Evolutionary conservation across 2,329 filamentous ascomycete genomes (phyloP).

Genomic region (Calycina herbarum): DNA sequence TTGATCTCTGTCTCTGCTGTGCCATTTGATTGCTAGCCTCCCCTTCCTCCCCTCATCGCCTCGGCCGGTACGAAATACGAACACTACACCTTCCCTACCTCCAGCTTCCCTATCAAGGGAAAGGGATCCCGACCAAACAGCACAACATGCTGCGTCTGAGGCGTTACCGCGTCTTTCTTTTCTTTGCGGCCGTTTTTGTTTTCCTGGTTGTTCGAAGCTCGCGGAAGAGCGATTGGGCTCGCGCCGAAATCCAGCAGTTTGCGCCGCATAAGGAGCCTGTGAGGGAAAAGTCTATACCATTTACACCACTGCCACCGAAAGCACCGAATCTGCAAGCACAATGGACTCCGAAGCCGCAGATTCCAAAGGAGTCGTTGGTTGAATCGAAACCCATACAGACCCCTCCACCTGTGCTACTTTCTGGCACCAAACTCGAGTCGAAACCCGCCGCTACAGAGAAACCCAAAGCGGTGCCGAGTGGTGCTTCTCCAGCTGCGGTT

Average conservation of each 20-base stretch:
- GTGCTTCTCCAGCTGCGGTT: constrained; percentile 4
- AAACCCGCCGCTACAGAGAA: not conserved
- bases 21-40: not conserved
- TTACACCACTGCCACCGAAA: constrained; percentile 4
- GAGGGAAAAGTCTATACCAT: constrained; percentile 4
- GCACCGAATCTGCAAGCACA: not conserved
- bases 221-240: constrained; percentile 42
- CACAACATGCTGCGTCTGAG: constrained; percentile 56
- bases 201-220: constrained; percentile 54
- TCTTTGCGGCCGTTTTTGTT: constrained; percentile 46
- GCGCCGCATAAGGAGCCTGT: constrained; percentile 2
- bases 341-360: not conserved
- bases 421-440: not conserved
- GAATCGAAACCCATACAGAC: not conserved
- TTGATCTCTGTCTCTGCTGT: not conserved
- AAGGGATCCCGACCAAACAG: not conserved
- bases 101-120: not conserved
- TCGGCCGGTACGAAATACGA: not conserved
- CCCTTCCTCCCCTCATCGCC: not conserved
- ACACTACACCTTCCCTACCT: not conserved
- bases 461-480: constrained; percentile 7
- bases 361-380: constrained; percentile 3
- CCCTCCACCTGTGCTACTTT: too few species aligned
- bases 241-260: not conserved
- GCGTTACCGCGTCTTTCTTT: constrained; percentile 58